Conservation (phyloP, 2,329 filamentous ascomycete genomes). For the Fusarium pseudograminearum region DNA sequence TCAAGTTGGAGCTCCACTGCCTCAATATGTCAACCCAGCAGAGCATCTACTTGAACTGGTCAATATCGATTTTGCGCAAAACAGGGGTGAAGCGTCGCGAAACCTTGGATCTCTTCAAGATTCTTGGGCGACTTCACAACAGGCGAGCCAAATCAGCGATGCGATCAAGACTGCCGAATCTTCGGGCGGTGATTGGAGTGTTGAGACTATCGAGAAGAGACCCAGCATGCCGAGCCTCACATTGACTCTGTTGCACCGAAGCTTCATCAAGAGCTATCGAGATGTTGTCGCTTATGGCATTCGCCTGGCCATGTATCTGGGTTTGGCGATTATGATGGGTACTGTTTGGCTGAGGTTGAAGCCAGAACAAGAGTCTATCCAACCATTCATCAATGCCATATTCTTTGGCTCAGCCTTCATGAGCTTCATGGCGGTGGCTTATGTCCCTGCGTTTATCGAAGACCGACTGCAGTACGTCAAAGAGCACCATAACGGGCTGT, state of each 20-base stretch:
- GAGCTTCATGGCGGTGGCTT: constrained; percentile 86
- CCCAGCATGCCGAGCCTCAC: constrained; percentile 65
- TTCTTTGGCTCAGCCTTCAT: constrained; percentile 81
- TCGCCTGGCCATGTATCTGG: constrained; percentile 81
- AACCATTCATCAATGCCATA: constrained; percentile 85
- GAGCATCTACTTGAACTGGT: constrained; percentile 84
- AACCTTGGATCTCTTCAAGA: constrained; percentile 46
- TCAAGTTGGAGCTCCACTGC: constrained; percentile 70
- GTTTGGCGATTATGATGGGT: constrained; percentile 86
- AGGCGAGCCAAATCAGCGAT: constrained; percentile 34
- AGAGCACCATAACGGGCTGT: constrained; percentile 84
- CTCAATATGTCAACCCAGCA: constrained; percentile 79
- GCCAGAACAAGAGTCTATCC: constrained; percentile 77
- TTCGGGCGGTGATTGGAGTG: constrained; percentile 40
- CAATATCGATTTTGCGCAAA: constrained; percentile 77
- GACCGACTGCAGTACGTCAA: constrained; percentile 55
- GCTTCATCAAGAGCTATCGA: constrained; percentile 85
- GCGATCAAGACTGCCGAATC: constrained; percentile 48
- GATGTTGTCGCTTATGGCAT: constrained; percentile 88
- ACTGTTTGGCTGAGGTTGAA: constrained; percentile 84
- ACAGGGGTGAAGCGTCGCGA: constrained; percentile 59
- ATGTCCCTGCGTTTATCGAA: constrained; percentile 86
- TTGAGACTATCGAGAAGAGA: constrained; percentile 44
- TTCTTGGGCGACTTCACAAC: constrained; percentile 45
- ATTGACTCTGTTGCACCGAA: constrained; percentile 77